Base-by-base conservation (phyloP, 169 alveolate species). In the Plasmodium gonderi region DNA sequence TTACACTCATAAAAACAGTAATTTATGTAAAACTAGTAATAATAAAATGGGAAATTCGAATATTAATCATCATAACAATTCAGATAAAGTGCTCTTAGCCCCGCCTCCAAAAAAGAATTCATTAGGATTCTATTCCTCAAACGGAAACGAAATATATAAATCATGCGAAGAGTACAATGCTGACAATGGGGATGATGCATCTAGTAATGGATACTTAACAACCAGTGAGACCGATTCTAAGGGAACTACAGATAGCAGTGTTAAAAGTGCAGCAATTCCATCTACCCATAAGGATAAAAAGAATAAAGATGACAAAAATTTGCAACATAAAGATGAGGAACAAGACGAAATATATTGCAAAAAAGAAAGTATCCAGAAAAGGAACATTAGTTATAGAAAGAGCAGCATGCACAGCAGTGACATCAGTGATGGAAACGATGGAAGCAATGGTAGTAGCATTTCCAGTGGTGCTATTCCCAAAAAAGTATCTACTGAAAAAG, bases 91-190 rank as follows among this genome's bases (percentile, higher is more conserved):
- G 17, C 11, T 23, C 9, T 79, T 79, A 40, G 20, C 36, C 23
- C 60, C 49, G 17, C 89, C 77, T 31, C 75, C 33, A 12, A 82
- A 82, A 47, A 82, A 69, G 60, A 82, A 82, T 75, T 69, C 92
- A 1, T 14, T 69, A 29, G 72, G 33, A 3, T 82, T n/a, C 44
- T 40, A 82, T 82, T 82, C 92, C 20, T 82, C 92, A 29, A 82
- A 82, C 29, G 92, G 92, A 36, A 82, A 82, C 64, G 92, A 82
- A 42, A 45, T 82, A n/a, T 82, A 82, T 75, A 82, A 82, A 40
- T 82, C 92, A 0, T 82, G 92, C 40, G 92, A 82, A 45, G 92
- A 82, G 42, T 82, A 82, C 60, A 68, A 69, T 40, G 47, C 29
- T 38, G 91, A 80, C 76, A 67, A 82, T 45, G 82, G 75, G n/a